Evolutionary conservation across 768 basidiomycete genomes (phyloP), one percentile per base, ranked within the genome.

Genomic region (Paxillus involutus): DNA sequence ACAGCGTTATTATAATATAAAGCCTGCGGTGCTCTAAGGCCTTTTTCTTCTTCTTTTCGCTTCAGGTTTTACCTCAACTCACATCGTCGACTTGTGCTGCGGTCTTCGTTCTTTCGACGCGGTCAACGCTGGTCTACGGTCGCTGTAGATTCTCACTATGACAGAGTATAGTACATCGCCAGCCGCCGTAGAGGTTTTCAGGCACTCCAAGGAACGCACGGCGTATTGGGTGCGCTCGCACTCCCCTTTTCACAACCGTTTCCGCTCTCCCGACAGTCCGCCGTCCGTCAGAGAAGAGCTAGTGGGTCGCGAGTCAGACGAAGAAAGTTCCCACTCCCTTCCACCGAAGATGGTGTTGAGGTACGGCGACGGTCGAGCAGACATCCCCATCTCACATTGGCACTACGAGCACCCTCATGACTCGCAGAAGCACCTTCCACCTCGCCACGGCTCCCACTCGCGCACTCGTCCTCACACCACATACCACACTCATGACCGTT

Each of bases 341-440:
- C 89, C 89, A 2, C 88, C 89, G 4, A 82, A 80, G 61, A 88
- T 91, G 85, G 70, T 89, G 55, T 71, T 90, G 61, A 80, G 80
- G 51, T 91, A 84, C 66, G 75, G 73, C 19, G 83, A 87, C 63
- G 87, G 89, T 3, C 67, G 83, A 37, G 78, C 78, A 2, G 84
- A 88, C 69, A 69, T 85, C 8, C 83, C 85, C 35, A 85, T 89
- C 62, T 78, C 81, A n/a, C 69, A 76, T 47, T 66, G 67, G 60
- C 73, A 73, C 59, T 63, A 71, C 16, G 68, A 71, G 24, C 47
- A 44, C 30, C 54, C 52, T 6, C 58, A 52, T 46, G 65, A 53
- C 4, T 26, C 26, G 4, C 26, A 26, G 0, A 26, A 26, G 26
- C 26, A 4, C 26, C 26, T 3, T 3, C 26, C 26, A 10, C 62